Evolutionary conservation across 306 rosid genomes (phyloP).

Genomic region (Vigna mungo): DNA sequence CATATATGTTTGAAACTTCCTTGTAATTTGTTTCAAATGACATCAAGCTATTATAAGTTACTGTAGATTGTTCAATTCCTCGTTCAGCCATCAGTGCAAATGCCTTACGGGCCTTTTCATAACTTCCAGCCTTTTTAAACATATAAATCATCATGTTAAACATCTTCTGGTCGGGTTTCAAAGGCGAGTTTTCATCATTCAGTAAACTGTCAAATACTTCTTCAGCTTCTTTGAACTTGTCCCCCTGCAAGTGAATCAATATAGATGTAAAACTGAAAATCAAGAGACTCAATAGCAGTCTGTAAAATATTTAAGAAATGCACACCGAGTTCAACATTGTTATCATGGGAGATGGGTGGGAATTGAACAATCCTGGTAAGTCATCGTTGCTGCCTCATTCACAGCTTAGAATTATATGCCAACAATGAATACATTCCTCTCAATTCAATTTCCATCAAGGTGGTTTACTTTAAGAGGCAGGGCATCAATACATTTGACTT

Average conservation of each 20-base stretch:
- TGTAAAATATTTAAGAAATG: conserved; percentile 28
- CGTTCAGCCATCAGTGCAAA: conserved; percentile 79
- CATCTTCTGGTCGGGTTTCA: conserved; percentile 93
- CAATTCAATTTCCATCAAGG: neutral
- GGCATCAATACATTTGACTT: conserved; percentile 3
- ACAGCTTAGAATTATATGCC: neutral
- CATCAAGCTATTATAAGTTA: conserved; percentile 93
- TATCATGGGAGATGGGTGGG: conserved; percentile 3
- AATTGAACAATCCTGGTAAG: neutral
- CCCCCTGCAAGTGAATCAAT: conserved; percentile 61
- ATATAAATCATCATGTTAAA: conserved; percentile 95
- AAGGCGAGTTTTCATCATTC: conserved; percentile 65
- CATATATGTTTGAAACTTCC: conserved; percentile 89
- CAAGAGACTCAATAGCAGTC: conserved; percentile 24
- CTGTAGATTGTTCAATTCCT: conserved; percentile 75
- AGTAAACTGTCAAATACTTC: conserved; percentile 74
- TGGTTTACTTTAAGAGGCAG: conserved; percentile 1
- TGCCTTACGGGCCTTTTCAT: conserved; percentile 84
- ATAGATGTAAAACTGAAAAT: conserved; percentile 40
- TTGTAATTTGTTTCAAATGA: conserved; percentile 89
- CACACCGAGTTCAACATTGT: neutral
- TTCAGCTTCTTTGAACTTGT: conserved; percentile 87
- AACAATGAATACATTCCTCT: neutral
- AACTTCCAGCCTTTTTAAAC: conserved; percentile 87
- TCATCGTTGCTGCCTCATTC: neutral